Conservation (phyloP, 2,329 filamentous ascomycete species). For the Blastomyces emzantsi region DNA sequence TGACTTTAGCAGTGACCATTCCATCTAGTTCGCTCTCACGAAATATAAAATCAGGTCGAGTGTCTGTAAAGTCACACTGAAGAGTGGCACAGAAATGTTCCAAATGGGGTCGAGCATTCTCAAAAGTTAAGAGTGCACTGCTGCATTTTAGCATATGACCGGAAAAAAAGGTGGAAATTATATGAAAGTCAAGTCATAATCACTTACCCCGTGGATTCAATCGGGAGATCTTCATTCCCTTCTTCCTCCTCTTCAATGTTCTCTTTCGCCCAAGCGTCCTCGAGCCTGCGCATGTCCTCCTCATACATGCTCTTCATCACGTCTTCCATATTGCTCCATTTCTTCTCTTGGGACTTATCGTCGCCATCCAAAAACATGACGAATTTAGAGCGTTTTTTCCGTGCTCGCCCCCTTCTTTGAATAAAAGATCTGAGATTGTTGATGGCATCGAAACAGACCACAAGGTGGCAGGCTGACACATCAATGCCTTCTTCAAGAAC, state of each 20-base stretch:
- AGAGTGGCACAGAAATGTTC: conserved; percentile 68
- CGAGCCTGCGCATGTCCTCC: conserved; percentile 49
- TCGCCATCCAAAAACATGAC: conserved; percentile 41
- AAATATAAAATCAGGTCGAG: conserved; percentile 58
- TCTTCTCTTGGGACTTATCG: conserved; percentile 28
- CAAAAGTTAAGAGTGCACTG: conserved; percentile 60
- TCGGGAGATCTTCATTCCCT: conserved; percentile 30
- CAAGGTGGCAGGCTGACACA: conserved; percentile 53
- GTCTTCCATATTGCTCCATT: conserved; percentile 60
- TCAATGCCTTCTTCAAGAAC: conserved; percentile 56
- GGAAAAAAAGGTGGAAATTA: background rate
- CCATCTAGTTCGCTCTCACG: conserved; percentile 27
- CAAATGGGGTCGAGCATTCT: conserved; percentile 67
- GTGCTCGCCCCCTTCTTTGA: conserved; percentile 55
- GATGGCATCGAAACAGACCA: conserved; percentile 56
- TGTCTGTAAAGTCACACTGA: conserved; percentile 53
- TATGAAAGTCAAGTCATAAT: conserved; percentile 1
- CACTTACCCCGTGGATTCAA: conserved; percentile 38
- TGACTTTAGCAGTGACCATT: conserved; percentile 48
- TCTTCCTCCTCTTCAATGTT: conserved; percentile 38
- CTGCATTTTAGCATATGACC: conserved; percentile 11
- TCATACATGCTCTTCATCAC: conserved; percentile 64
- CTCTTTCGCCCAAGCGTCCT: conserved; percentile 43
- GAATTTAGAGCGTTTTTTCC: conserved; percentile 48
- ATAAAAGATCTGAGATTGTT: conserved; percentile 56